Base-by-base conservation (phyloP, 805 yeast genomes). In the Monosporozyma servazzii region DNA sequence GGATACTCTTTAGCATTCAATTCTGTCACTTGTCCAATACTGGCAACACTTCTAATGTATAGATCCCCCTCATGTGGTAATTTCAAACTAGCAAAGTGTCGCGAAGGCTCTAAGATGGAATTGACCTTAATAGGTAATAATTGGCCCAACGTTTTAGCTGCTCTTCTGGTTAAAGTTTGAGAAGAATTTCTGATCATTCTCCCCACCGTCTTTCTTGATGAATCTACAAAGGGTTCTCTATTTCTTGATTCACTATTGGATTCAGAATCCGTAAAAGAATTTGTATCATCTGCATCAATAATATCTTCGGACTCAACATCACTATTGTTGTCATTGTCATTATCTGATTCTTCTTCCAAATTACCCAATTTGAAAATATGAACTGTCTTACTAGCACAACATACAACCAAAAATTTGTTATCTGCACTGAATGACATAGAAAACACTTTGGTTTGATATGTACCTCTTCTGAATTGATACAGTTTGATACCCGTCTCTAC, bases 41-140 rank as follows among this genome's bases (percentile, higher is more conserved):
- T 51, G 8, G 65, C 57, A 31, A 61, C 56, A 42, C 65, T 54
- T 41, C 55, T 63, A 8, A 59, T 48, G 17, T 51, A 42, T 5
- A 40, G 53, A 21, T 54, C 53, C 25, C 54, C 55, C 18, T 59
- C 64, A n/a, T 51, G 71, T 0, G 86, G 87, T 20, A 91, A 75
- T 64, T 87, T 89, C 57, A 91, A 74, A 49, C 82, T 86, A 0
- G 98, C 97, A 74, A 88, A 93, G 63, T 90, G 96, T 55, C 99
- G 76, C 21, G 86, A 80, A 13, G 96, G 95, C 62, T 90, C 96
- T 59, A 90, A 71, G 52, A 90, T 82, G 2, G 95, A 86, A 10
- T 88, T 80, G 40, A 90, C 81, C 50, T 86, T 80, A 20, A 58
- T 56, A 11, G 96, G 96, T 21, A 90, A 73, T 54, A 84, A 84